Evolutionary conservation across 441 rosid species (phyloP).

Genomic region (Isatis lusitanica): DNA sequence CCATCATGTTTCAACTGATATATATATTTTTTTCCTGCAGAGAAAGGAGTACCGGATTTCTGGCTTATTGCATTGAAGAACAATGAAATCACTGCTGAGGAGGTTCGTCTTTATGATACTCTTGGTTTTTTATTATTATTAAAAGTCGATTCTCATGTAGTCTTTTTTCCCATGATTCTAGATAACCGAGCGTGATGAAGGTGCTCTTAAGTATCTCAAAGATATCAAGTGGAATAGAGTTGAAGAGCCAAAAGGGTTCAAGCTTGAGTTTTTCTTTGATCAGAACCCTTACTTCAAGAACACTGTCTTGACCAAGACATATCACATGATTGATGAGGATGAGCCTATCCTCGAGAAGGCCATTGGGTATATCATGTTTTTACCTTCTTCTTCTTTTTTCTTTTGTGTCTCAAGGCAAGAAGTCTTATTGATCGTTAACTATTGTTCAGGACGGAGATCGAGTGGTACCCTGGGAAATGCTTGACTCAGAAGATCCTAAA

Average conservation of each 20-base stretch:
- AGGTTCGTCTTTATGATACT: slow-evolving; percentile 46
- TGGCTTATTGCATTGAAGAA: slow-evolving; percentile 88
- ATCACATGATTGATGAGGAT: slow-evolving; percentile 93
- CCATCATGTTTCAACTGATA: background rate
- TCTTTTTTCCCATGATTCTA: slow-evolving; percentile 24
- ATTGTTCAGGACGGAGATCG: slow-evolving; percentile 70
- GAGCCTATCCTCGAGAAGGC: slow-evolving; percentile 93
- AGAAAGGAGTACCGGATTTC: slow-evolving; percentile 89
- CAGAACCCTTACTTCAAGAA: slow-evolving; percentile 82
- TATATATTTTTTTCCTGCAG: slow-evolving; percentile 41
- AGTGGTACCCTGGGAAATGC: slow-evolving; percentile 89
- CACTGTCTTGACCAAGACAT: slow-evolving; percentile 72
- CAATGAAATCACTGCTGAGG: slow-evolving; percentile 77
- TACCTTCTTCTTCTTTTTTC: background rate
- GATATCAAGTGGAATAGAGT: slow-evolving; percentile 79
- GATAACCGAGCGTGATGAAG: slow-evolving; percentile 90
- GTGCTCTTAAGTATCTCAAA: slow-evolving; percentile 72
- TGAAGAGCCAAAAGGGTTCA: slow-evolving; percentile 88
- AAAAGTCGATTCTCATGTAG: background rate
- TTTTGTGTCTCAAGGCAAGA: background rate
- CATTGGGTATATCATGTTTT: slow-evolving; percentile 54
- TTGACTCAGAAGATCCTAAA: slow-evolving; percentile 80
- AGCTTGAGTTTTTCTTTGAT: slow-evolving; percentile 81
- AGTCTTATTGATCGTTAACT: background rate
- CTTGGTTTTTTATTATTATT: background rate